These are phyloP conservation scores for Zygoascus bituminiphila DNA, from an alignment of 805 yeast species.

Conservation along the genomic window DNA sequence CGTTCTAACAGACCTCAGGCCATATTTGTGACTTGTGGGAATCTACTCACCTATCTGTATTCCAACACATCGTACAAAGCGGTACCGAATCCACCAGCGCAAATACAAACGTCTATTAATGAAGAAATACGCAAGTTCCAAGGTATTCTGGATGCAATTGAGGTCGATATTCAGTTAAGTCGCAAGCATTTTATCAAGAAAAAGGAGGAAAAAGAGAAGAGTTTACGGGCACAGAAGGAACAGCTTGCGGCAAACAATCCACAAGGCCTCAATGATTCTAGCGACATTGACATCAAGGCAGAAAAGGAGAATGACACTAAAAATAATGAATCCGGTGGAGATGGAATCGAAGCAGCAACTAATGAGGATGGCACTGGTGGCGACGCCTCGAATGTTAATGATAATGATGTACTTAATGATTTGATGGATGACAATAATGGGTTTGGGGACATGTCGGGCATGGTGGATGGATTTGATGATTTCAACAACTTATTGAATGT, in stretches of 20 bases:
- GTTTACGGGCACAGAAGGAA: conserved; percentile 1
- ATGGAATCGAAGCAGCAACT: too few relatives aligned
- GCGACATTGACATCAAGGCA: background rate
- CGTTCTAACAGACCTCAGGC: conserved; percentile 2
- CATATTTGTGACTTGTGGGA: conserved; percentile 16
- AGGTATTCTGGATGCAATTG: conserved; percentile 16
- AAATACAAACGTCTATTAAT: conserved; percentile 17
- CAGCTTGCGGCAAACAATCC: background rate
- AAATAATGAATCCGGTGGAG: background rate
- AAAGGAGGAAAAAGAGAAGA: conserved; percentile 6
- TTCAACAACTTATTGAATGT: conserved; percentile 13
- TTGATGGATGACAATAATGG: conserved; percentile 1
- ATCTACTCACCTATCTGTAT: conserved; percentile 12
- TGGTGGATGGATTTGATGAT: conserved; percentile 9
- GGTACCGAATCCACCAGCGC: conserved; percentile 21
- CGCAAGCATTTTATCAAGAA: conserved; percentile 4
- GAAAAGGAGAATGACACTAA: background rate
- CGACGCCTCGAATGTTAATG: background rate
- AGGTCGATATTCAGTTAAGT: conserved; percentile 16
- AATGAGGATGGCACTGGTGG: too few relatives aligned
- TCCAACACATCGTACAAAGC: conserved; percentile 13
- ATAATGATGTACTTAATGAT: background rate
- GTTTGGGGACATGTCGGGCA: conserved; percentile 2
- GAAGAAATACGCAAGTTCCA: conserved; percentile 14
- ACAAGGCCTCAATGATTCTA: background rate